Base-by-base conservation (phyloP, 352 stramenopile species). In the Phytophthora pinifolia region DNA sequence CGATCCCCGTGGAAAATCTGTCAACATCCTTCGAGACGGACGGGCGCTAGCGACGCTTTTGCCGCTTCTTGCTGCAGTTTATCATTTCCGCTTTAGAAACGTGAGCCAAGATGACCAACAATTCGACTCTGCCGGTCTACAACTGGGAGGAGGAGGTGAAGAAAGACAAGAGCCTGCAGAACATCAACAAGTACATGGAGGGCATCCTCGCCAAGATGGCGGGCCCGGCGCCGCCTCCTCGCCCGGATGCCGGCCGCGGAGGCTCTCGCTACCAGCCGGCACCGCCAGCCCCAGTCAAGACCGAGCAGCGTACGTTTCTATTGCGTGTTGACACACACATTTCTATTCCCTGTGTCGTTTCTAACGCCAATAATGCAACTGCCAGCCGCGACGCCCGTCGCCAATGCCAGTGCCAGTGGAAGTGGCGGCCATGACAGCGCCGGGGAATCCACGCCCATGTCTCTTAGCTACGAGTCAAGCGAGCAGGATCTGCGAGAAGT, bases 401-500 rank as follows among this genome's bases (percentile, higher is more conserved):
- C 49, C 27, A 31, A 35, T 33, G 46, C 10, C 42, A 17, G 10
- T 18, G 34, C 17, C n/a, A 50, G 44, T 34, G 39, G 20, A 10
- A 50, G 44, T 34, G 39, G 20, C 33, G 31, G 4, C 17, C 45
- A 39, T 30, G 39, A 25, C 34, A 50, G 30, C 12, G 13, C 18
- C 0, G 17, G 20, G 0, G n/a, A 25, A 9, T 46, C 45, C 3
- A 56, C 53, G n/a, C 41, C 50, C 35, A 45, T 69, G 41, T 69
- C 46, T 6, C 45, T 45, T 5, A 54, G 60, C 13, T 77, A 80
- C 45, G 45, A 60, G 54, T 84, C 70, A 3, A 86, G 70, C 25
- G 77, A 88, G 25, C 27, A 67, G 7, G 77, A 86, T 25, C 65
- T 36, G 31, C 50, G 52, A 0, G 78, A 89, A 46, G 58, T 89